Evolutionary conservation across 768 basidiomycete genomes (phyloP).

Genomic region (Rhodotorula paludigena): DNA sequence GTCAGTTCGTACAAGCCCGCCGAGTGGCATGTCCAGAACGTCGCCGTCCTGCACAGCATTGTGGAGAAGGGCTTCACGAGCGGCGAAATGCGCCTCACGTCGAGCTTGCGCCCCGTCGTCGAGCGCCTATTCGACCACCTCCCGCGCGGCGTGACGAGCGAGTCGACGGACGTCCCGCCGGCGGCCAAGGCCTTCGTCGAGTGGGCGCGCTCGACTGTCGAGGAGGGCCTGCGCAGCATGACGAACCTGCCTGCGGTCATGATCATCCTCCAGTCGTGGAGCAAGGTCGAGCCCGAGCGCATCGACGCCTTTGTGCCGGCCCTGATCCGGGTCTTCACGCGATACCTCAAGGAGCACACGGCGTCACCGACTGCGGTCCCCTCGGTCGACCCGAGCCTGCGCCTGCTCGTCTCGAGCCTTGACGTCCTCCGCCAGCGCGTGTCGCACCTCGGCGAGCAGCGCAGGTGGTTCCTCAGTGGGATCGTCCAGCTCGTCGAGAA

Average conservation of each 20-base stretch:
- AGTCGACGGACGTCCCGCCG: slow-evolving; percentile 19
- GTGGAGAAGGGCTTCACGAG: slow-evolving; percentile 72
- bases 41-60: slow-evolving; percentile 68
- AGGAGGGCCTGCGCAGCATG: slow-evolving; percentile 70
- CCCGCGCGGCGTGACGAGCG: slow-evolving; percentile 24
- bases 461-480: slow-evolving; percentile 70
- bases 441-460: slow-evolving; percentile 77
- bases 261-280: slow-evolving; percentile 78
- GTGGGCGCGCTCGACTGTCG: slow-evolving; percentile 68
- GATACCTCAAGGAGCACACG: slow-evolving; percentile 81
- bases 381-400: slow-evolving; percentile 56
- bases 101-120: slow-evolving; percentile 52
- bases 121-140: slow-evolving; percentile 41
- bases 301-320: slow-evolving; percentile 70
- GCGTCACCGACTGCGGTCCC: slow-evolving; percentile 53
- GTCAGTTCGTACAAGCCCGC: slow-evolving; percentile 77
- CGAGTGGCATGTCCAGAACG: slow-evolving; percentile 71
- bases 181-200: slow-evolving; percentile 59
- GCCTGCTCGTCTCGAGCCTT: slow-evolving; percentile 63
- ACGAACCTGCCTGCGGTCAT: slow-evolving; percentile 71
- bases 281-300: slow-evolving; percentile 71
- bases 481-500: slow-evolving; percentile 81
- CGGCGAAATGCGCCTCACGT: slow-evolving; percentile 68
- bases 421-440: slow-evolving; percentile 79
- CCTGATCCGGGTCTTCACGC: slow-evolving; percentile 77